Evolutionary conservation across 2,329 filamentous ascomycete genomes (phyloP), one percentile per base, ranked within the genome.

Genomic region (Corniculantispora saksenae): DNA sequence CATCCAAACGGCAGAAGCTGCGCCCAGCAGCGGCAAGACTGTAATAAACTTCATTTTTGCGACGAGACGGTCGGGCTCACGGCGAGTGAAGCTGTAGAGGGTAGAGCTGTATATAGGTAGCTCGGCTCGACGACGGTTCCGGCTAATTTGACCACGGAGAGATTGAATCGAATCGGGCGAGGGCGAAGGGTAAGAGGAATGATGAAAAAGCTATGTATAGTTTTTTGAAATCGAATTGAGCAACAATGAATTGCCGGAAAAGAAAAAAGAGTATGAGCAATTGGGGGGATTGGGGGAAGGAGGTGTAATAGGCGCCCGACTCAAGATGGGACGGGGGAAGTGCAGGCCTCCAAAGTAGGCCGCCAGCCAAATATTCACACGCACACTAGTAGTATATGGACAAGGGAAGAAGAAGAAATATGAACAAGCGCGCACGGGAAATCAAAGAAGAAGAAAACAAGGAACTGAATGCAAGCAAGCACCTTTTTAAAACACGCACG

Each of bases 1-100:
- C 19, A 73, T 67, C 25, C 74, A 69, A 32, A 77, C 70, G 55
- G 63, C 70, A 8, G 70, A 70, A 40, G 70, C 73, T 62, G 69
- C 68, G 21, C 27, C 23, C 27, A 63, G 43, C 21, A 63, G 19
- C 25, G 59, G 48, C 27, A 66, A 17, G 25, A 58, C 13, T 19
- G 45, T 38, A 29, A 29, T 48, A 53, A 74, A 71, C 63, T 69
- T 71, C 72, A 76, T 75, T 21, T 27, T 59, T 32, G 32, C 38
- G 55, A 59, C 23, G 15, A 60, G 12, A 50, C 29, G 35, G 32
- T 27, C 4, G 43, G 13, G 29, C 23, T 27, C 17, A 43, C 19
- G 12, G 25, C 9, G 45, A 51, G 55, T 45, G 25, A 56, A 29
- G 4, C 15, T 50, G 21, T 32, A 10, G 1, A 23, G 43, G n/a